phyloP scores from a whole-genome alignment of 306 rosid species.

The Pueraria montana region DNA sequence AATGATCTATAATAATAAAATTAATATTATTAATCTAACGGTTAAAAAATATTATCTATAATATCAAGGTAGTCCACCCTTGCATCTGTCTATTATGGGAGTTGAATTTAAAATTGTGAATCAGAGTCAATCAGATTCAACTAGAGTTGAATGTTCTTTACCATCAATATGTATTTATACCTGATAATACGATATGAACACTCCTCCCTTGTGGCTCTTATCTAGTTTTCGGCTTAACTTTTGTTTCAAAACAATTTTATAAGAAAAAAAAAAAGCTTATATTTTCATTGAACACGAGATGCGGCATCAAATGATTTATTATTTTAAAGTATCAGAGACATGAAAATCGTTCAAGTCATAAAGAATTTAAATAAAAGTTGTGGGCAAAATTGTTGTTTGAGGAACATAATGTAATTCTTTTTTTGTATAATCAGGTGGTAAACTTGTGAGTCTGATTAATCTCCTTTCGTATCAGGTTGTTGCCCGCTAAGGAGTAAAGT shows the following conservation, averaged over 20 bases:
- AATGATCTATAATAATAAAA: too few relatives aligned
- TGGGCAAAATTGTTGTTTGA: constrained; percentile 44
- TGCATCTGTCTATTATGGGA: too few relatives aligned
- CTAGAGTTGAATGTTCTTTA: too few relatives aligned
- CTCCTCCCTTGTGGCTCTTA: neutral
- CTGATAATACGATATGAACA: neutral
- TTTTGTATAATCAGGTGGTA: neutral
- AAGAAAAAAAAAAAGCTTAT: neutral
- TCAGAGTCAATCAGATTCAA: too few relatives aligned
- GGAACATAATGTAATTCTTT: neutral
- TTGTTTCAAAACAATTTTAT: neutral
- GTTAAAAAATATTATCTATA: too few relatives aligned
- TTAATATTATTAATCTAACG: too few relatives aligned
- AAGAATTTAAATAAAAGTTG: neutral
- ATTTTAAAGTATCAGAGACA: neutral
- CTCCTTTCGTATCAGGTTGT: neutral
- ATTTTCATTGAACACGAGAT: neutral
- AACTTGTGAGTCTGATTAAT: neutral
- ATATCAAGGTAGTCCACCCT: too few relatives aligned
- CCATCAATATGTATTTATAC: too few relatives aligned
- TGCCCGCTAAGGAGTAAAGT: neutral
- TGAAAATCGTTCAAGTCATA: neutral
- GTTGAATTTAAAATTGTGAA: neutral
- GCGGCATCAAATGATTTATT: neutral
- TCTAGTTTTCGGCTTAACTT: neutral